Evolutionary conservation across 805 yeast species (phyloP), one percentile per base, ranked within the genome.

Genomic region (Cyberlindnera lachancei): DNA sequence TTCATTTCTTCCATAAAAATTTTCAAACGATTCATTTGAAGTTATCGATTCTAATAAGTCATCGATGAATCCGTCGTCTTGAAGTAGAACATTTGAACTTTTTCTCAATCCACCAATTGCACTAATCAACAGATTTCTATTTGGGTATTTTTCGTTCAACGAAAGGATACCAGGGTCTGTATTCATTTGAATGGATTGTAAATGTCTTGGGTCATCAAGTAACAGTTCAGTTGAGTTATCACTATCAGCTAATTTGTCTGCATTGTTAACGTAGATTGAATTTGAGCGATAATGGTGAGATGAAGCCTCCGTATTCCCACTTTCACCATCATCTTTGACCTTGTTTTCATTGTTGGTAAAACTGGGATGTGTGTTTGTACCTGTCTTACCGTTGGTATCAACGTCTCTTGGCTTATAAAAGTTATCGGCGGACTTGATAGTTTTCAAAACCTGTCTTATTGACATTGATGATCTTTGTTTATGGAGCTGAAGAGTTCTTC

Each of bases 71-170:
- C n/a, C 22, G 6, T 25, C 11, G 22, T 40, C 31, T 15, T 34
- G 16, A 4, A 50, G 16, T 3, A 50, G 29, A 3, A 59, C 52
- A 38, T 53, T 50, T 6, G 68, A 42, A 29, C 58, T 53, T 35
- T 63, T 65, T 31, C 67, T 54, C 14, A 64, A 38, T 0, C 70
- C 70, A 26, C 70, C 70, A 31, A 63, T 48, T 3, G 68, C 63
- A 18, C 65, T 49, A 14, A 63, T 40, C 23, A 64, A 34, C n/a
- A 64, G 29, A 2, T 64, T 52, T 11, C 50, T 33, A n/a, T 34
- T 27, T 6, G n/a, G 15, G 3, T 34, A 16, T 1, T 26, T 27
- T 3, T 28, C 22, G 11, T 40, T 41, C 5, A 43, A 33, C 5
- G 59, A 33, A 9, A 50, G 20, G 35, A 57, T 53, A 12, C 68